A percentile compares a stretch with the other conserved stretches of the same genome.
Evolutionary conservation across 2,329 filamentous ascomycete species (phyloP).

Genomic region (Cordyceps cicadae): DNA sequence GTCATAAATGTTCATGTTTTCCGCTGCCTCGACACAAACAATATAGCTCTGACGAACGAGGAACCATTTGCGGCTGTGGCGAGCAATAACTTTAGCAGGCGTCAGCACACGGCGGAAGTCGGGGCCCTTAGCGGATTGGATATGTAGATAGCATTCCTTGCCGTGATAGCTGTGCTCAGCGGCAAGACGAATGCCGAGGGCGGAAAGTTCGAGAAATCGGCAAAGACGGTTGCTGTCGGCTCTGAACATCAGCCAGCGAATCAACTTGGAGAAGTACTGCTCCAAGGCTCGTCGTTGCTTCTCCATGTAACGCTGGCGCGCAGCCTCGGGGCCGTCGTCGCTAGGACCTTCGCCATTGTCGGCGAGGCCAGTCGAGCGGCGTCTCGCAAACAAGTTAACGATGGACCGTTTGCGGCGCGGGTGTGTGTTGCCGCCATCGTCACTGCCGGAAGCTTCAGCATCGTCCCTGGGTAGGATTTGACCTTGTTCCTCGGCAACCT

Average conservation of each 20-base stretch:
- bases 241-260: conserved; percentile 92
- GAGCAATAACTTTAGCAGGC: conserved; percentile 67
- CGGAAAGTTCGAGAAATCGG: conserved; percentile 91
- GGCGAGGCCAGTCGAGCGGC: conserved; percentile 43
- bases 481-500: conserved; percentile 23
- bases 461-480: conserved; percentile 55
- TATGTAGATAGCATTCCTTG: conserved; percentile 90
- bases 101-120: conserved; percentile 77
- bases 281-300: conserved; percentile 80
- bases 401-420: conserved; percentile 42
- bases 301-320: conserved; percentile 59
- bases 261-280: conserved; percentile 85
- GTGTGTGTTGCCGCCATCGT: conserved; percentile 23
- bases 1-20: conserved; percentile 98
- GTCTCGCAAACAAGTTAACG: conserved; percentile 43
- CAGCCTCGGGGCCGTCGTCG: conserved; percentile 47
- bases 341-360: conserved; percentile 27
- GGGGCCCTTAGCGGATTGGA: conserved; percentile 82
- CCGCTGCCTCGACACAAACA: conserved; percentile 94
- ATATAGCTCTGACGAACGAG: conserved; percentile 96
- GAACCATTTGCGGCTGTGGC: conserved; percentile 94
- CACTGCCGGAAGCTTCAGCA: conserved; percentile 40
- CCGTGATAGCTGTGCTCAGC: conserved; percentile 96
- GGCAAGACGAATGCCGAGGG: conserved; percentile 83
- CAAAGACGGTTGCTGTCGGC: conserved; percentile 92